Evolutionary conservation across 306 rosid species (phyloP).

Genomic region (Prunus davidiana): DNA sequence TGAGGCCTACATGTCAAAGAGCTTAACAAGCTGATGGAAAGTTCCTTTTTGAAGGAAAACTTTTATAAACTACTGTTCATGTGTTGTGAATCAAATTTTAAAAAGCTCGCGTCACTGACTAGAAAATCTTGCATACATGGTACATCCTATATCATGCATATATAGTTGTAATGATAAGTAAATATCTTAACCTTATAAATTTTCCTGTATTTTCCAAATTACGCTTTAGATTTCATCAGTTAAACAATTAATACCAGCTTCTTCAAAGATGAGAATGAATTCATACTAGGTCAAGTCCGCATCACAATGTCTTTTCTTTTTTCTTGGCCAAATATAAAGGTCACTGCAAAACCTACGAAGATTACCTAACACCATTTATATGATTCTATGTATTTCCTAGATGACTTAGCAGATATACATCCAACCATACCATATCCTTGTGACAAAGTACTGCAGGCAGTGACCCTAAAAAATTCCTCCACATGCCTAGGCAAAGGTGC

Average conservation of each 20-base stretch:
- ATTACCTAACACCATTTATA: not conserved
- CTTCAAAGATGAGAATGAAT: not conserved
- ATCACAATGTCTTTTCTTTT: not conserved
- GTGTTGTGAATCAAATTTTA: too few species aligned
- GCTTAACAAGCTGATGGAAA: not conserved
- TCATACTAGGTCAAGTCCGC: not conserved
- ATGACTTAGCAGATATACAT: not conserved
- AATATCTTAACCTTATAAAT: not conserved
- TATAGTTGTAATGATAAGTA: not conserved
- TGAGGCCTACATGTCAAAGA: conserved; percentile 55
- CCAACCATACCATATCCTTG: conserved; percentile 82
- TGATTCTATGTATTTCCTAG: not conserved
- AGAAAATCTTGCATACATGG: not conserved
- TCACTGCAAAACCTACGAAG: not conserved
- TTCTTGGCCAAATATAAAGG: not conserved
- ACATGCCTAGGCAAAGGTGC: conserved; percentile 85
- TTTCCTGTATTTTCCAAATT: not conserved
- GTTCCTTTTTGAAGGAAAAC: not conserved
- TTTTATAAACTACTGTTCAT: not conserved
- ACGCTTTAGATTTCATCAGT: not conserved
- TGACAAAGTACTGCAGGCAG: conserved; percentile 65
- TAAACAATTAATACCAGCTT: not conserved
- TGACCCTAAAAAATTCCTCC: conserved; percentile 81
- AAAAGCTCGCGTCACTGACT: not conserved
- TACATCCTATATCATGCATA: not conserved